Evolutionary conservation across 2,329 filamentous ascomycete species (phyloP).

Genomic region (Mycocentrospora acerina): DNA sequence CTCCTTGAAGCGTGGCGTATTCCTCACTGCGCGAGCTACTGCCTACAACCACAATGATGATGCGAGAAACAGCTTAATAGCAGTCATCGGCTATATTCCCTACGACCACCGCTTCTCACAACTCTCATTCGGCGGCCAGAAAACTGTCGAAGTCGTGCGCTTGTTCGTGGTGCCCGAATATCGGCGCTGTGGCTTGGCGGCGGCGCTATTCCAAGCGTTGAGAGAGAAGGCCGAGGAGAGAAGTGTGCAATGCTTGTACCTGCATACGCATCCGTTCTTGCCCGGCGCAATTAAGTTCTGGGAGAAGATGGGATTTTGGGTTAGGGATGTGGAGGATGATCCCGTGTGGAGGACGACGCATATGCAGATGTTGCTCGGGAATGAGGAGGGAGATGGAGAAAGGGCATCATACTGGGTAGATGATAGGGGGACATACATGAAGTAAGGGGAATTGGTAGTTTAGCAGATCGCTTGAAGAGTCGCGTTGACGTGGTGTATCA

Average conservation of each 20-base stretch:
- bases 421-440: no score
- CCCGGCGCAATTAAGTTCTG: conserved; percentile 17
- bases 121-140: neutral
- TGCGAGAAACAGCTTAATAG: conserved; percentile 4
- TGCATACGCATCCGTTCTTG: conserved; percentile 20
- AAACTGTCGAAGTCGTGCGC: conserved; percentile 14
- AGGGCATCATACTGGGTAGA: no score
- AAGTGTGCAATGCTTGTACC: conserved; percentile 12
- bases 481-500: no score
- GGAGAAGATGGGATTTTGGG: conserved; percentile 15
- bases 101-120: conserved; percentile 5
- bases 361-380: conserved; percentile 3
- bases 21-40: conserved; percentile 2
- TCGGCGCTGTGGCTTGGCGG: conserved; percentile 13
- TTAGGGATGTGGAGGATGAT: conserved; percentile 10
- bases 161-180: conserved; percentile 10
- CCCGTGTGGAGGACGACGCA: conserved; percentile 16
- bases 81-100: conserved; percentile 6
- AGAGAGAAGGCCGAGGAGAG: conserved; percentile 1
- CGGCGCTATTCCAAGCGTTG: conserved; percentile 7
- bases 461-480: no score
- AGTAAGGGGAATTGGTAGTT: no score
- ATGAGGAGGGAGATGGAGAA: no score
- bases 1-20: conserved; percentile 2
- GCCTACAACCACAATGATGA: no score